Conservation (phyloP, 768 basidiomycete genomes). For the Auriscalpium microsporum region DNA sequence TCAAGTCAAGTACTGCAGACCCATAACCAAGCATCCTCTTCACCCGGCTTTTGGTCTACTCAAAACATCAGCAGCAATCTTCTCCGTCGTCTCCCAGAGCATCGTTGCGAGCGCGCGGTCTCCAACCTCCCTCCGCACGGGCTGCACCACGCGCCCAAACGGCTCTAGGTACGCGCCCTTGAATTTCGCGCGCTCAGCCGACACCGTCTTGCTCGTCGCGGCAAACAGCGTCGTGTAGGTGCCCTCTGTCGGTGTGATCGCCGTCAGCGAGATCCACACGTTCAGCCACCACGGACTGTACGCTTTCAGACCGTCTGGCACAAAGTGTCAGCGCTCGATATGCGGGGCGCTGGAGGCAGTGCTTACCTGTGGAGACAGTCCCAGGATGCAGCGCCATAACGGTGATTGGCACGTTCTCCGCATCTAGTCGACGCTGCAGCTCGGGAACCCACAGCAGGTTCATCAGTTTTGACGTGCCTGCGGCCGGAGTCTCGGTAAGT, state of each 20-base stretch:
- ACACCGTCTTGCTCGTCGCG: background rate
- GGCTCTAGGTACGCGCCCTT: slow-evolving; percentile 1
- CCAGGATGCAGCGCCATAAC: background rate
- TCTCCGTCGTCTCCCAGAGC: slow-evolving; percentile 1
- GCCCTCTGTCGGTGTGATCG: background rate
- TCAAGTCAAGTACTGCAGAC: no score
- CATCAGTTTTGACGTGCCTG: slow-evolving; percentile 1
- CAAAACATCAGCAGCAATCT: background rate
- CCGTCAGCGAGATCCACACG: background rate
- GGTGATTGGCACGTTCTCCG: background rate
- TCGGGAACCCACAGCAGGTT: background rate
- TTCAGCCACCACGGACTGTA: slow-evolving; percentile 3
- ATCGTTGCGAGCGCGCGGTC: background rate
- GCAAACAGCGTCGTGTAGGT: slow-evolving; percentile 1
- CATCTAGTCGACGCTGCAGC: background rate
- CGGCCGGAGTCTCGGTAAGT: background rate
- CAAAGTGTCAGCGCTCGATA: background rate
- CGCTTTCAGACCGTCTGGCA: background rate
- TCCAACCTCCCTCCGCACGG: background rate
- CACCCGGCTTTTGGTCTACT: no score
- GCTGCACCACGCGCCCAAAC: background rate
- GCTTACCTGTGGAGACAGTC: background rate
- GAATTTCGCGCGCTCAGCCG: background rate
- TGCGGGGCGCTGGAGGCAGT: background rate
- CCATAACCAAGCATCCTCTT: no score